Conservation (phyloP, 192 early-diverging fungal genomes). For the Entomortierella lignicola region DNA sequence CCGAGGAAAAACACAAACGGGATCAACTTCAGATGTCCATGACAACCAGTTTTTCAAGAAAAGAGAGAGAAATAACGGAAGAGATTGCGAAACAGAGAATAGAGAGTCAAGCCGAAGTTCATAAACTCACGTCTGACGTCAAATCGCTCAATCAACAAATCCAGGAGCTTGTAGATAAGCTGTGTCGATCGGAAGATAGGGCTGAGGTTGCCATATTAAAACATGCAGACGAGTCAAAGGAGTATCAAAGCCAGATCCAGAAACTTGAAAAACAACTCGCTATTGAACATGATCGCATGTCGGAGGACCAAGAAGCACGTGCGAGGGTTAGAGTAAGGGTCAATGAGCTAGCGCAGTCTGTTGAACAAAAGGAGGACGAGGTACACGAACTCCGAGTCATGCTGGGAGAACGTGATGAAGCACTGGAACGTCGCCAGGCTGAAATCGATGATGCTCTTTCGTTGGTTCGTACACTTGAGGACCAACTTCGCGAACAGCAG, state of each 20-base stretch:
- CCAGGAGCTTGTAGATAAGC: conserved; percentile 13
- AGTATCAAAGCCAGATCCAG: background rate
- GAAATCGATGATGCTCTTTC: conserved; percentile 21
- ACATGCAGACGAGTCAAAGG: background rate
- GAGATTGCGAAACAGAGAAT: background rate
- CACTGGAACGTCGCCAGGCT: conserved; percentile 13
- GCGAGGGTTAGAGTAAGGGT: background rate
- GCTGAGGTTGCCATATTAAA: background rate
- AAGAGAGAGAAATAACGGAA: conserved; percentile 1
- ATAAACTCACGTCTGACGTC: background rate
- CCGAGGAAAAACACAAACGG: conserved; percentile 1
- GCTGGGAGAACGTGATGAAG: conserved; percentile 20
- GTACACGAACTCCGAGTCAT: conserved; percentile 9
- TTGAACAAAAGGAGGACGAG: conserved; percentile 29
- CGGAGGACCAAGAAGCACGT: conserved; percentile 22
- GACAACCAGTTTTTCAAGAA: background rate
- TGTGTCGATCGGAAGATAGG: background rate
- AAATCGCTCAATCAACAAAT: conserved; percentile 4
- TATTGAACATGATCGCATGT: conserved; percentile 7
- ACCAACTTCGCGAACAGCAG: conserved; percentile 16
- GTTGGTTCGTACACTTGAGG: conserved; percentile 17
- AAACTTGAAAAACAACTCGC: conserved; percentile 24
- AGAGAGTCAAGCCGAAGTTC: background rate
- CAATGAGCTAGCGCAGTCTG: conserved; percentile 12
- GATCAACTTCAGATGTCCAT: background rate